Evolutionary conservation across 2,329 filamentous ascomycete genomes (phyloP), one percentile per base, ranked within the genome.

Genomic region (Diplocarpon mali): DNA sequence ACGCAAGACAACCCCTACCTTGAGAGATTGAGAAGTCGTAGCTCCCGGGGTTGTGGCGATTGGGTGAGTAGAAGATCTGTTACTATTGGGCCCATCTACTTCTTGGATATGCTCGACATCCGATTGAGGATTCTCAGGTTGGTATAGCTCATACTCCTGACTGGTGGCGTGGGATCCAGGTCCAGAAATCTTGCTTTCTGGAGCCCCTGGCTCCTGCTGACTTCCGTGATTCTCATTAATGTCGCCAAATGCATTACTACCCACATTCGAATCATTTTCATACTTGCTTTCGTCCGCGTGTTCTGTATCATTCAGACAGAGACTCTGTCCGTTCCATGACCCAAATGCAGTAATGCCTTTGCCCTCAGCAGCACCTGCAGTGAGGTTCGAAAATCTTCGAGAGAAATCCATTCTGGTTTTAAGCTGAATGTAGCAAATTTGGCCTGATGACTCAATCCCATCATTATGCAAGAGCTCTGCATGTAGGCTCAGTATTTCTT

Each of bases 381-480:
- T 64, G 38, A 83, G 66, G 49, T 70, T 66, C 30, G 64, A 62
- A 27, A 82, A 61, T 45, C 74, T 69, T 35, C 68, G 67, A 3
- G 66, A 62, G 55, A 80, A 72, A 38, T 70, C 72, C 34, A 70
- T 63, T 55, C 72, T 75, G 15, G 69, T 70, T 42, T 65, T 66
- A 40, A 84, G 64, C 9, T 67, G 68, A 44, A 83, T 64, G 53
- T 77, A 75, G n/a, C 82, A 66, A 13, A 76, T 14, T 14, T 32
- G 71, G 28, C 73, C 68, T 2, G 71, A 69, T 16, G 68, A 60
- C 42, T 69, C 63, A 34, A 67, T 60, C 17, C 69, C 74, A 57
- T 82, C 78, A 55, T 83, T 78, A 28, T 67, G 67, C 51, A 73
- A 69, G 37, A 85, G 64, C 13, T 68, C 66, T 46, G 78, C 61